Conservation (phyloP, 1,284 basidiomycete species). For the Trichosporon faecale region DNA sequence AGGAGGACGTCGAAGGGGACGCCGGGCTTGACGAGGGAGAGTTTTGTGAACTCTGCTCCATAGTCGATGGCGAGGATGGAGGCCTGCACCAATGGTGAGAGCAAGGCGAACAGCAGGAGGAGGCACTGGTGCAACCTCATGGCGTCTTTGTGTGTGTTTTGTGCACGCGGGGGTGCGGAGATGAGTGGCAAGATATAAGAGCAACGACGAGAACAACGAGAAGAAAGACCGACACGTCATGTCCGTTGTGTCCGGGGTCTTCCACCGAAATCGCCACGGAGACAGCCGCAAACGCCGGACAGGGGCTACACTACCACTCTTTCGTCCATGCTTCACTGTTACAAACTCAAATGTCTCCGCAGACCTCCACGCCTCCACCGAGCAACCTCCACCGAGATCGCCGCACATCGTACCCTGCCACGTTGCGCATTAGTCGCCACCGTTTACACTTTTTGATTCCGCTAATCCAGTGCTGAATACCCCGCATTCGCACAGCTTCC, state of each 20-base stretch:
- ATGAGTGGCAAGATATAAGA: not conserved
- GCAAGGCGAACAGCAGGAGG: slow-evolving; percentile 37
- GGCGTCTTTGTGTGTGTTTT: not conserved
- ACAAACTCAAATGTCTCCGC: too few relatives aligned
- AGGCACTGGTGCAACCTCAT: slow-evolving; percentile 28
- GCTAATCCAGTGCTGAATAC: not conserved
- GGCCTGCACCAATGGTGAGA: slow-evolving; percentile 44
- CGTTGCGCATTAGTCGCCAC: not conserved
- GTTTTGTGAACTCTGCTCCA: slow-evolving; percentile 93
- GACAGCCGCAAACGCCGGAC: too few relatives aligned
- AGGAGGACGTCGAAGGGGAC: slow-evolving; percentile 93
- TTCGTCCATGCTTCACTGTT: too few relatives aligned
- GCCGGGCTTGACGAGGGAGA: slow-evolving; percentile 93
- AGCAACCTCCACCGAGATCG: not conserved
- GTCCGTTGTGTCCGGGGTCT: not conserved
- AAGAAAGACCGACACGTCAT: not conserved
- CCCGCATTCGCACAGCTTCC: not conserved
- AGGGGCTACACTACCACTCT: too few relatives aligned
- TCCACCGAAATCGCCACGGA: slow-evolving; percentile 5
- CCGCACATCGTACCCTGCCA: not conserved
- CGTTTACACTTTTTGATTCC: not conserved
- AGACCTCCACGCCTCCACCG: slow-evolving; percentile 7
- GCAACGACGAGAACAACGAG: not conserved
- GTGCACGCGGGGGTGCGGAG: not conserved
- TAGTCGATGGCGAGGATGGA: slow-evolving; percentile 87